Evolutionary conservation across 345 rosid species (phyloP), one percentile per base, ranked within the genome.

Genomic region (Leavenworthia alabamica): DNA sequence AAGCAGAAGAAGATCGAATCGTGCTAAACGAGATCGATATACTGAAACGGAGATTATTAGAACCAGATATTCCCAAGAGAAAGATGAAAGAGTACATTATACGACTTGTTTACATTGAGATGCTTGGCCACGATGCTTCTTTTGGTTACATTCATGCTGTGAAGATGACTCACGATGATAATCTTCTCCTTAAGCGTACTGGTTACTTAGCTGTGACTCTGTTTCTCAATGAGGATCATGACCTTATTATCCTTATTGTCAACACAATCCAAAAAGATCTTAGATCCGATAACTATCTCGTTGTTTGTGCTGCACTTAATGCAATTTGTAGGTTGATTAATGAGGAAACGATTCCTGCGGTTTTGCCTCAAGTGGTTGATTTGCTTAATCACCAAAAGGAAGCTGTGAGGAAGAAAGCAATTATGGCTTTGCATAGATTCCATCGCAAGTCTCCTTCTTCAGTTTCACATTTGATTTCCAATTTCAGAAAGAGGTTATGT

Each of bases 331-430:
- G 75, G 81, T 53, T 93, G 77, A 93, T 93, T 49, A 93, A 93
- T 50, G 99, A 93, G 79, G 99, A 93, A 80, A 93, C 99, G 1
- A 93, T 93, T 24, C 99, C 99, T 8, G 99, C 99, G 22, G 95
- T 93, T 57, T 35, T 93, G 72, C 96, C 91, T 7, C 99, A 87
- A 78, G 86, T 93, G 9, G 92, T 89, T 13, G 97, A 89, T 66
- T 64, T 93, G 59, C 63, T 93, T 56, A 83, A 76, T 1, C 99
- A 93, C 58, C 76, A 77, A 0, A 93, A 93, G 78, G 99, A 93
- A 72, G 83, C 97, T 52, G 99, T 93, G 11, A 69, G 99, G 78
- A 93, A 86, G 85, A 93, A 93, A 79, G 96, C 99, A 0, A 73
- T 93, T n/a, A 93, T 89, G 99, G 99, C 99, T 46, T 80, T 93